A percentile compares a stretch with the other conserved stretches of the same genome.
phyloP scores from a whole-genome alignment of 2,329 filamentous ascomycete species.

The Trichoderma guizhouense region DNA sequence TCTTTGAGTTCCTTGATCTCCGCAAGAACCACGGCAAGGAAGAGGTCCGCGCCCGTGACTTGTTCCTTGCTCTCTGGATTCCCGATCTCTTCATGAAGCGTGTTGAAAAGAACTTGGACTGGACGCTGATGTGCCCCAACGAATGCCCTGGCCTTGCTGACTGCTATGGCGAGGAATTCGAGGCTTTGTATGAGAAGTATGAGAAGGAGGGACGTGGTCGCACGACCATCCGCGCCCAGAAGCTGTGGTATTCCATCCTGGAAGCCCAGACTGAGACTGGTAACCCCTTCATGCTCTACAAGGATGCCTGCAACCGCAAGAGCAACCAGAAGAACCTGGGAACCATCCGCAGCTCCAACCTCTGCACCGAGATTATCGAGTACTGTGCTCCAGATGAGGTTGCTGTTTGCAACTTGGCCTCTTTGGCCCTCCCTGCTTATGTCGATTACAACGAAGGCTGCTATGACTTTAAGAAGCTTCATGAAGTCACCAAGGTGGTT shows the following conservation, averaged over 20 bases:
- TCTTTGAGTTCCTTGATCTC: conserved; percentile 95
- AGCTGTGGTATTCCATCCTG: conserved; percentile 98
- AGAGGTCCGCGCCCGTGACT: conserved; percentile 91
- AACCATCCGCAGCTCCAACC: conserved; percentile 96
- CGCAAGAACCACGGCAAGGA: conserved; percentile 99
- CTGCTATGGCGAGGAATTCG: conserved; percentile 96
- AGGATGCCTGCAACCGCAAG: conserved; percentile 97
- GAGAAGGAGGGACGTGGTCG: conserved; percentile 84
- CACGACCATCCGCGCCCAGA: conserved; percentile 92
- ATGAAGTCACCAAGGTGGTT: conserved; percentile 89
- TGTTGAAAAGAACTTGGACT: conserved; percentile 92
- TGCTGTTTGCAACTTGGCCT: conserved; percentile 96
- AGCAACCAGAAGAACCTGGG: conserved; percentile 99
- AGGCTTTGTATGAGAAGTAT: conserved; percentile 89
- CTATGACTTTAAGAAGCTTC: conserved; percentile 96
- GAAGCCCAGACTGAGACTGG: conserved; percentile 98
- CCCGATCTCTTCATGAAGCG: conserved; percentile 99
- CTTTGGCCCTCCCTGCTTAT: conserved; percentile 84
- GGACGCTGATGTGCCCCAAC: conserved; percentile 98
- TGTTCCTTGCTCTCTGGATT: conserved; percentile 98
- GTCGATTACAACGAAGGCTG: conserved; percentile 80
- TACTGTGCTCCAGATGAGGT: conserved; percentile 98
- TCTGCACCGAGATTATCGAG: conserved; percentile 98
- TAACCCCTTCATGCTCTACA: conserved; percentile 99
- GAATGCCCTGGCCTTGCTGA: conserved; percentile 94